Conservation (phyloP, 495 filamentous ascomycete genomes). For the Podospora didyma region DNA sequence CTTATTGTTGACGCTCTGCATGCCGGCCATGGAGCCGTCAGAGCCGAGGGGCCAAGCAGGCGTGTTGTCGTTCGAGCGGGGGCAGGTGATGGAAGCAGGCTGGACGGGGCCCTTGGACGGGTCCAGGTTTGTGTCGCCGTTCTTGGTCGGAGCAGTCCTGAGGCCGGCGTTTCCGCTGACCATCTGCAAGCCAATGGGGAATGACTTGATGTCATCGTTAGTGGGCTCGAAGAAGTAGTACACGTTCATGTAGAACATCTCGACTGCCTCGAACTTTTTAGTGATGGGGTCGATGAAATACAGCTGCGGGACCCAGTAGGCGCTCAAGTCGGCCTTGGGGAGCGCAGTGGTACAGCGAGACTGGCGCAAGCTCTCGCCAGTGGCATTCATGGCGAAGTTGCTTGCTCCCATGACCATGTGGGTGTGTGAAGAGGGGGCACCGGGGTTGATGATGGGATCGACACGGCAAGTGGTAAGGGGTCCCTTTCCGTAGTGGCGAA, state of each 20-base stretch:
- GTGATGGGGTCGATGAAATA: conserved; percentile 60
- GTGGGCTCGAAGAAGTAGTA: conserved; percentile 66
- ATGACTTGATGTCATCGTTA: conserved; percentile 58
- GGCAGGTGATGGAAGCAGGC: conserved; percentile 42
- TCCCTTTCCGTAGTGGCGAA: conserved; percentile 39
- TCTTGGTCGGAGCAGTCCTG: conserved; percentile 34
- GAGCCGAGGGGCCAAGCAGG: conserved; percentile 44
- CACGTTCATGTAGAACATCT: conserved; percentile 55
- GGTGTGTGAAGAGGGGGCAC: conserved; percentile 54
- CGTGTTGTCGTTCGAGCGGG: conserved; percentile 47
- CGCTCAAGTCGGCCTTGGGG: conserved; percentile 63
- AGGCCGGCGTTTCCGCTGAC: conserved; percentile 58
- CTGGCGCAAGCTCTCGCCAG: conserved; percentile 50
- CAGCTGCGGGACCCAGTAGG: conserved; percentile 73
- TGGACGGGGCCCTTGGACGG: conserved; percentile 38
- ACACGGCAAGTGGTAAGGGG: conserved; percentile 54
- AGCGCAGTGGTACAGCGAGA: conserved; percentile 66
- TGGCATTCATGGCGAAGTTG: conserved; percentile 62
- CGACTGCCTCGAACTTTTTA: conserved; percentile 62
- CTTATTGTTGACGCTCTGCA: conserved; percentile 46
- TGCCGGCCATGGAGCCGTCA: conserved; percentile 44
- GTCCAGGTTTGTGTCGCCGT: conserved; percentile 33
- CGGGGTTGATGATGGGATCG: conserved; percentile 64
- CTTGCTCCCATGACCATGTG: conserved; percentile 68
- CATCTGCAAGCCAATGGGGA: conserved; percentile 70